Percentiles rank a stretch among this genome's conserved stretches.
Conservation (phyloP, 257 asterid genomes). For the Misopates orontium region DNA sequence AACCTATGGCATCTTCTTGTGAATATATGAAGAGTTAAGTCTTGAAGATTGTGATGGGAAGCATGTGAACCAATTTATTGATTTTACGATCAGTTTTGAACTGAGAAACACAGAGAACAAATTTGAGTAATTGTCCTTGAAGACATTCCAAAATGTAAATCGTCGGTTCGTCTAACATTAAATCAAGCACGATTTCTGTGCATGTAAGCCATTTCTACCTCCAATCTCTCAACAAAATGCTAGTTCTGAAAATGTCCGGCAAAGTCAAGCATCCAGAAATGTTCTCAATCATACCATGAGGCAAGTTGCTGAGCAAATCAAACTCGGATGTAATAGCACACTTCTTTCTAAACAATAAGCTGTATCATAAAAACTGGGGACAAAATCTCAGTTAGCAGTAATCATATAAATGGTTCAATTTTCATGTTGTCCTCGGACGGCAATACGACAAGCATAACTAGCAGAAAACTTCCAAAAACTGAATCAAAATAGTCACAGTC, state of each 20-base stretch:
- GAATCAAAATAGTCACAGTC: too few species aligned
- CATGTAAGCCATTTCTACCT: too few species aligned
- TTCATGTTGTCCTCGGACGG: too few species aligned
- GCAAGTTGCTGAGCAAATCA: constrained; percentile 46
- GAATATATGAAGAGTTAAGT: constrained; percentile 43
- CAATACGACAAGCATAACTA: too few species aligned
- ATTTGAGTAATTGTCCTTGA: constrained; percentile 44
- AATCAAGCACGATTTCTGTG: constrained; percentile 50
- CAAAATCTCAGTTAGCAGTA: too few species aligned
- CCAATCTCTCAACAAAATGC: constrained; percentile 62
- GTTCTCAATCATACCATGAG: constrained; percentile 46
- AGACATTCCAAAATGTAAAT: too few species aligned
- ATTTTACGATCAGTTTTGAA: constrained; percentile 42
- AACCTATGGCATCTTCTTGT: constrained; percentile 47
- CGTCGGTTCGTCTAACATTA: constrained; percentile 48
- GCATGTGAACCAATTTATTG: constrained; percentile 43
- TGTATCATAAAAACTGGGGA: too few species aligned
- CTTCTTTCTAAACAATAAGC: too few species aligned
- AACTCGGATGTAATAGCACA: constrained; percentile 34
- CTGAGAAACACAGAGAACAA: constrained; percentile 47
- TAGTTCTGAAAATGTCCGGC: constrained; percentile 56
- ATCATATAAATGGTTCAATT: too few species aligned
- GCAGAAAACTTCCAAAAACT: too few species aligned
- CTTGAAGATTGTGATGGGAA: constrained; percentile 50
- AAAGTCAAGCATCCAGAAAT: constrained; percentile 60